Conservation (phyloP, 164 flowering plant species). For the Vitis riparia region DNA sequence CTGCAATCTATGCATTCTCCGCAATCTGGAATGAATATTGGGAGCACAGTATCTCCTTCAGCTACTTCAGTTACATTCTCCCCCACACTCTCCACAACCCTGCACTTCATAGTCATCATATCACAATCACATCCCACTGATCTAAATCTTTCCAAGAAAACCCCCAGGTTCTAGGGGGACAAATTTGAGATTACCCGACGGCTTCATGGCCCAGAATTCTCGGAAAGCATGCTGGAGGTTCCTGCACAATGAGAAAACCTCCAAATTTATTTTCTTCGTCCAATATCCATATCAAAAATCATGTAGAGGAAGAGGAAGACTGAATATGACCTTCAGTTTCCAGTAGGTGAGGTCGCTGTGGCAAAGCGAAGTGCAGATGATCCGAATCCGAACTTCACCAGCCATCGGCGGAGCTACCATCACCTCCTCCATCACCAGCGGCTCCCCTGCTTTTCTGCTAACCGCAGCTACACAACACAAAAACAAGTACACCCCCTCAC, state of each 20-base stretch:
- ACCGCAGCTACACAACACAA: slow-evolving; percentile 45
- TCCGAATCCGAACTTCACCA: slow-evolving; percentile 50
- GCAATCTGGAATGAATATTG: slow-evolving; percentile 56
- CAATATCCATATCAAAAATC: too few species aligned
- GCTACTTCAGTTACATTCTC: slow-evolving; percentile 42
- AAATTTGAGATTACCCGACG: slow-evolving; percentile 46
- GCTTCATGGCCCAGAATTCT: slow-evolving; percentile 76
- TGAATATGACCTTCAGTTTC: slow-evolving; percentile 37
- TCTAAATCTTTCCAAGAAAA: too few species aligned
- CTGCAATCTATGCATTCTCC: slow-evolving; percentile 56
- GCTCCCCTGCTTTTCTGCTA: slow-evolving; percentile 45
- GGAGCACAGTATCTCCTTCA: slow-evolving; percentile 60
- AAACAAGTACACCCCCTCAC: too few species aligned
- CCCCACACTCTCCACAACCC: slow-evolving; percentile 70
- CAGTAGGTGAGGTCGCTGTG: slow-evolving; percentile 60
- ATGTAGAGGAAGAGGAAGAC: too few species aligned
- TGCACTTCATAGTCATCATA: not conserved
- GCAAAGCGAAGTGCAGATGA: slow-evolving; percentile 65
- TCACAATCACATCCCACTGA: too few species aligned
- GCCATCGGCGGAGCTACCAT: slow-evolving; percentile 58
- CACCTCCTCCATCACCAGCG: slow-evolving; percentile 60
- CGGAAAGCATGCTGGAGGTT: slow-evolving; percentile 48
- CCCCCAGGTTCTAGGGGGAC: too few species aligned
- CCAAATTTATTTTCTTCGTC: too few species aligned
- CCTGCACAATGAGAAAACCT: slow-evolving; percentile 30